Conservation (phyloP, 768 basidiomycete species). For the Auriculariales sp. region DNA sequence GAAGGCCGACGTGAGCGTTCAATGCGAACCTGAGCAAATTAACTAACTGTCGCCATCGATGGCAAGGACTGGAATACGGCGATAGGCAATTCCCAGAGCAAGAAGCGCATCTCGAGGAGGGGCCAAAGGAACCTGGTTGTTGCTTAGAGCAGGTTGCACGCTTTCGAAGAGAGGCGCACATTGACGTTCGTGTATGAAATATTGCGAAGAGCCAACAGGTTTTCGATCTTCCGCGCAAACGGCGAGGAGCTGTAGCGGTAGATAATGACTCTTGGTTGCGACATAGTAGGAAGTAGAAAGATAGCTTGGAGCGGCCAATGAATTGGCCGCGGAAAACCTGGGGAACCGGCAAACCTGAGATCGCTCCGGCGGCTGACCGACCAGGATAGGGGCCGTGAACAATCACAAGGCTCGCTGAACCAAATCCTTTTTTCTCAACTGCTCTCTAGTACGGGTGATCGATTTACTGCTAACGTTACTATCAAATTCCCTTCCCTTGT, state of each 20-base stretch:
- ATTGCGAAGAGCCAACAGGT: slow-evolving; percentile 33
- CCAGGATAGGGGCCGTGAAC: too few species aligned
- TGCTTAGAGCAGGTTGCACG: background rate
- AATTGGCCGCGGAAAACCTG: too few species aligned
- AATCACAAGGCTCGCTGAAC: too few species aligned
- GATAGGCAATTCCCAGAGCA: slow-evolving; percentile 36
- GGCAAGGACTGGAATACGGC: slow-evolving; percentile 43
- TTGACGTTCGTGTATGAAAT: slow-evolving; percentile 16
- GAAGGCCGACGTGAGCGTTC: background rate
- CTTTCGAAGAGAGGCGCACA: background rate
- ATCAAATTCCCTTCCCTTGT: too few species aligned
- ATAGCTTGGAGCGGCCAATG: too few species aligned
- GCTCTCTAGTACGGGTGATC: too few species aligned
- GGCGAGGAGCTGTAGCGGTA: slow-evolving; percentile 40
- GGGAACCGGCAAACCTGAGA: too few species aligned
- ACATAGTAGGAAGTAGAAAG: too few species aligned
- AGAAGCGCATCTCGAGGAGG: slow-evolving; percentile 44
- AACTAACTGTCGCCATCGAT: slow-evolving; percentile 35
- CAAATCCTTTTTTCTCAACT: too few species aligned
- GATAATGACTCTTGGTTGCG: too few species aligned
- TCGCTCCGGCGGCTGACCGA: too few species aligned
- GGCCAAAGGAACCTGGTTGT: slow-evolving; percentile 29
- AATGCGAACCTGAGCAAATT: background rate
- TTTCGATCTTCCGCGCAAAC: slow-evolving; percentile 35
- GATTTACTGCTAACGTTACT: too few species aligned